Evolutionary conservation across 495 filamentous ascomycete genomes (phyloP), one percentile per base, ranked within the genome.

Genomic region (Neurospora sp.): DNA sequence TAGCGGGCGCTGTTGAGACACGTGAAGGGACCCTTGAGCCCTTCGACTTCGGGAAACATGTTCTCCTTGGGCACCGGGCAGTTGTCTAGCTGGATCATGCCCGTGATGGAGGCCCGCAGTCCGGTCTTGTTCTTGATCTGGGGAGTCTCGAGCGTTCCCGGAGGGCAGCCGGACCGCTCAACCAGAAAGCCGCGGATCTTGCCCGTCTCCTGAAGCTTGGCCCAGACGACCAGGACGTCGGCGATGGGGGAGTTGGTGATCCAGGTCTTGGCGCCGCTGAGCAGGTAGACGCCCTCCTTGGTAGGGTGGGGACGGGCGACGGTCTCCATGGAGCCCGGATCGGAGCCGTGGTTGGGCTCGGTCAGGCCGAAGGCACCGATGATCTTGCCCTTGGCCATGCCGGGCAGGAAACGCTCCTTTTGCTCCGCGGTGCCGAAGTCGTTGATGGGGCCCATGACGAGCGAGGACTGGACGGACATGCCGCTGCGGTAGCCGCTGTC

Each of bases 201-300:
- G 46, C 94, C 94, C 18, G 93, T 96, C 69, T 88, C 89, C 74
- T 96, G 88, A 48, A 96, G 84, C 83, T 97, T 98, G 6, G 95
- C 96, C 96, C 96, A 99, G 9, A 99, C 92, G 70, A 99, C 82
- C 71, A 98, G 83, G 14, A 99, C 84, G 77, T 99, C 95, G 6
- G 94, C 89, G 75, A 98, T 97, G 38, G 96, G 96, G 12, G 92
- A 95, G 85, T 98, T 99, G 59, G 96, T 98, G 78, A 99, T 99
- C 96, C 96, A 99, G 0, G 96, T 98, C 86, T 99, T 99, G 54
- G 93, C 85, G 3, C 96, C 96, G 54, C 88, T 92, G 40, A 99
- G 83, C 41, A 91, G 86, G 71, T 92, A 92, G 77, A 92, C 92
- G 5, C 94, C 94, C 78, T 93, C 90, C 86, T 97, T 96, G 4